Base-by-base conservation (phyloP, 495 filamentous ascomycete genomes). In the Cladorrhinum samala region DNA sequence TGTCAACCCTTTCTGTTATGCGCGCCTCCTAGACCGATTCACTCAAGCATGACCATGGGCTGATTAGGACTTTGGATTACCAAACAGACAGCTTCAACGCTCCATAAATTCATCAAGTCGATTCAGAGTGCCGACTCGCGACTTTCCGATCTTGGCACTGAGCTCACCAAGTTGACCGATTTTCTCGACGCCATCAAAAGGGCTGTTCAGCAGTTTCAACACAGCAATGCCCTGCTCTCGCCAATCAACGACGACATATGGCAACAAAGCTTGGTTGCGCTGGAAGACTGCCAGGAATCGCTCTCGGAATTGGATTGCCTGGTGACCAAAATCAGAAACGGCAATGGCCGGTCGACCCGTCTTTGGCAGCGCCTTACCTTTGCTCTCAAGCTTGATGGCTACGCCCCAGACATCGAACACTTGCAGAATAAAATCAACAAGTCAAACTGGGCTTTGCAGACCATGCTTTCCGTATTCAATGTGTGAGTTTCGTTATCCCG, bases 391-490 rank as follows among this genome's bases (percentile, higher is more conserved):
- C 27, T 33, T 33, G 27, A 33, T 16, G 13, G 45, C 23, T 23
- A 47, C n/a, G 45, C 45, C 3, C 7, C 45, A 4, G 45, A 47
- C 14, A 47, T 47, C 16, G 45, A 47, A 11, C 21, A 18, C 14
- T 30, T 47, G 45, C 19, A n/a, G 23, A 24, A 47, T 27, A 47
- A 30, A 14, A 47, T 47, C 1, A 9, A 47, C 24, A 47, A 47
- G 45, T 47, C 45, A 30, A 47, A 47, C n/a, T 47, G 20, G 19
- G 45, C 45, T 16, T 47, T 47, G 21, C 45, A 47, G 17, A 47
- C 45, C 3, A 25, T 47, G 23, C 23, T n/a, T 39, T 39, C 50
- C 41, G 41, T 46, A 2, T 38, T 8, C 6, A 53, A 46, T 9
- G 41, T 53, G 25, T 46, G 9, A 24, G 13, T 13, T 18, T 8